These are phyloP conservation scores for Malassezia furfur DNA, from an alignment of 1,284 basidiomycete species.

Conservation along the genomic window DNA sequence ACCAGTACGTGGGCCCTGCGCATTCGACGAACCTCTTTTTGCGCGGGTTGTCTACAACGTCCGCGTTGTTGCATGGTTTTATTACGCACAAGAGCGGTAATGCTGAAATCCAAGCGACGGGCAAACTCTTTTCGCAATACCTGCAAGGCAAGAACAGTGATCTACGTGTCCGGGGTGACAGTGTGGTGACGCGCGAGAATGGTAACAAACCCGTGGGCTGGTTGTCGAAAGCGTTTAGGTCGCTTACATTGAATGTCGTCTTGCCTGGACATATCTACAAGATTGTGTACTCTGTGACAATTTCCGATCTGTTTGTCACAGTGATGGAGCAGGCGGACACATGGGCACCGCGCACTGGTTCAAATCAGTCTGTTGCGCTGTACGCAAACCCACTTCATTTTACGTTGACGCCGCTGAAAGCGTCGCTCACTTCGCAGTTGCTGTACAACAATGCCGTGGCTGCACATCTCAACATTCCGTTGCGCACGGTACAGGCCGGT, in stretches of 20 bases:
- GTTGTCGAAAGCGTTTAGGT: slow-evolving; percentile 63
- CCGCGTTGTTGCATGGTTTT: slow-evolving; percentile 57
- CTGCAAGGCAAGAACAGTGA: slow-evolving; percentile 60
- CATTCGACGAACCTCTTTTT: slow-evolving; percentile 53
- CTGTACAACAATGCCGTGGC: slow-evolving; percentile 54
- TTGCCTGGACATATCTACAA: slow-evolving; percentile 62
- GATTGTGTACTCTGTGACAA: slow-evolving; percentile 61
- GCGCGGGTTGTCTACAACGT: slow-evolving; percentile 54
- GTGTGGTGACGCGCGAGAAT: slow-evolving; percentile 53
- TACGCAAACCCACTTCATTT: slow-evolving; percentile 72
- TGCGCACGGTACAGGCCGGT: slow-evolving; percentile 53
- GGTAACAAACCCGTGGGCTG: slow-evolving; percentile 56
- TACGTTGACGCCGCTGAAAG: slow-evolving; percentile 59
- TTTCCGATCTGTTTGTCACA: slow-evolving; percentile 58
- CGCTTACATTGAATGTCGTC: slow-evolving; percentile 58
- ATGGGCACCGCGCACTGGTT: slow-evolving; percentile 26
- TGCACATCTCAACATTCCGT: slow-evolving; percentile 58
- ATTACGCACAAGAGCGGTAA: slow-evolving; percentile 55
- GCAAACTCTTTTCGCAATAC: slow-evolving; percentile 61
- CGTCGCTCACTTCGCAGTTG: slow-evolving; percentile 56
- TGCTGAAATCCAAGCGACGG: slow-evolving; percentile 54
- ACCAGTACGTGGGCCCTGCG: slow-evolving; percentile 50
- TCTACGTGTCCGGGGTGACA: slow-evolving; percentile 57
- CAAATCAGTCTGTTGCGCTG: slow-evolving; percentile 56
- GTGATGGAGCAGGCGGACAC: slow-evolving; percentile 49